A percentile compares a stretch with the other conserved stretches of the same genome.
phyloP scores from a whole-genome alignment of 306 rosid genomes.

The Acacia melanoxylon region DNA sequence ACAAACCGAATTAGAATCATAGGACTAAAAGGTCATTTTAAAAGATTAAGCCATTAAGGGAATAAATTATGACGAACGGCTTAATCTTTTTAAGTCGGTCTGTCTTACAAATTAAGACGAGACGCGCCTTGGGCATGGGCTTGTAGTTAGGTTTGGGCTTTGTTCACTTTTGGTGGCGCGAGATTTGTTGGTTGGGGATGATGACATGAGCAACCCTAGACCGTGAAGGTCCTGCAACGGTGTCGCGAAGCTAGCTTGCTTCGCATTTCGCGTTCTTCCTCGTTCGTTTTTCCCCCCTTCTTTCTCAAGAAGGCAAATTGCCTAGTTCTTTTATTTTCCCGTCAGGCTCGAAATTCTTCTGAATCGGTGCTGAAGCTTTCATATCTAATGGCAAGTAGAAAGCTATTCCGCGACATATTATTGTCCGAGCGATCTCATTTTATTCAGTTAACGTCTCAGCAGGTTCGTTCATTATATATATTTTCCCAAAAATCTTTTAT shows the following conservation, averaged over 20 bases:
- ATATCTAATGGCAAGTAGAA: slow-evolving; percentile 51
- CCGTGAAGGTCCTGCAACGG: not conserved
- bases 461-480: slow-evolving; percentile 35
- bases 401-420: slow-evolving; percentile 71
- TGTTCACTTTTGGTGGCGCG: not conserved
- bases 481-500: not conserved
- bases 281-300: not conserved
- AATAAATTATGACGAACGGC: too few species aligned
- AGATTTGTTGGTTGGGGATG: not conserved
- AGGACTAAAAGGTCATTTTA: too few species aligned
- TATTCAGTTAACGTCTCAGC: slow-evolving; percentile 43
- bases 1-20: too few species aligned
- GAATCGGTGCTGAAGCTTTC: not conserved
- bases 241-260: not conserved
- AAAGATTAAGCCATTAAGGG: too few species aligned
- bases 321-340: not conserved
- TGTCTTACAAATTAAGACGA: too few species aligned
- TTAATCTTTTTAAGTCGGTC: too few species aligned
- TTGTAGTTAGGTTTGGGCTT: not conserved
- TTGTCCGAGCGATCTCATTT: slow-evolving; percentile 49
- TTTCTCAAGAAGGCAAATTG: not conserved
- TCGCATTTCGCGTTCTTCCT: not conserved
- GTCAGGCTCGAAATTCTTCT: not conserved
- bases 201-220: slow-evolving; percentile 18
- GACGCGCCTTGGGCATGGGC: too few species aligned